Conservation (phyloP, 2,329 filamentous ascomycete species). For the Sporothrix sp. region DNA sequence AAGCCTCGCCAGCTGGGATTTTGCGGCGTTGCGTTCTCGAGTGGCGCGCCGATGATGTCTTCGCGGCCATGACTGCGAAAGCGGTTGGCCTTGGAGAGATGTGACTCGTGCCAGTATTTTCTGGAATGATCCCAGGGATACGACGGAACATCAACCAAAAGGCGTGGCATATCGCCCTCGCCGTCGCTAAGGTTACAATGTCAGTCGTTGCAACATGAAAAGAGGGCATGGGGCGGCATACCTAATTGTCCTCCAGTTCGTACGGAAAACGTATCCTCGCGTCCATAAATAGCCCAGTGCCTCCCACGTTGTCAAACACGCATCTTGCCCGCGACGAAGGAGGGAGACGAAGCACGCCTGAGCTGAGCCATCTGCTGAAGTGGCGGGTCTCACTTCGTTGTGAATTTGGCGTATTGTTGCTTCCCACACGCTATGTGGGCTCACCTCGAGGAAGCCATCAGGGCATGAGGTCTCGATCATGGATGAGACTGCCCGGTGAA, state of each 20-base stretch:
- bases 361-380: neutral
- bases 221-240: neutral
- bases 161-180: neutral
- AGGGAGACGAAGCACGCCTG: slow-evolving; percentile 13
- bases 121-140: slow-evolving; percentile 34
- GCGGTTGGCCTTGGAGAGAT: slow-evolving; percentile 24
- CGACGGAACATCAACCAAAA: slow-evolving; percentile 28
- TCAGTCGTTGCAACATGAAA: no score
- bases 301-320: slow-evolving; percentile 2
- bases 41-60: slow-evolving; percentile 22
- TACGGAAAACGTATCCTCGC: slow-evolving; percentile 5
- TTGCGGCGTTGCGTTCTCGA: slow-evolving; percentile 20
- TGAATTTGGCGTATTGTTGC: slow-evolving; percentile 14
- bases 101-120: slow-evolving; percentile 30
- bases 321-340: slow-evolving; percentile 9
- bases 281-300: slow-evolving; percentile 16
- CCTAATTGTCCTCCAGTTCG: slow-evolving; percentile 11
- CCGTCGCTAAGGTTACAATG: neutral
- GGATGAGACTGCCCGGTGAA: slow-evolving; percentile 21
- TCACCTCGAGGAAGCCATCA: slow-evolving; percentile 15
- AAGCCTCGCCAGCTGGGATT: slow-evolving; percentile 36
- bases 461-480: slow-evolving; percentile 15
- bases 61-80: slow-evolving; percentile 22
- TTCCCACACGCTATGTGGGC: slow-evolving; percentile 16
- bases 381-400: neutral